Conservation (phyloP, 306 rosid species). For the Cicer pinnatifidum region DNA sequence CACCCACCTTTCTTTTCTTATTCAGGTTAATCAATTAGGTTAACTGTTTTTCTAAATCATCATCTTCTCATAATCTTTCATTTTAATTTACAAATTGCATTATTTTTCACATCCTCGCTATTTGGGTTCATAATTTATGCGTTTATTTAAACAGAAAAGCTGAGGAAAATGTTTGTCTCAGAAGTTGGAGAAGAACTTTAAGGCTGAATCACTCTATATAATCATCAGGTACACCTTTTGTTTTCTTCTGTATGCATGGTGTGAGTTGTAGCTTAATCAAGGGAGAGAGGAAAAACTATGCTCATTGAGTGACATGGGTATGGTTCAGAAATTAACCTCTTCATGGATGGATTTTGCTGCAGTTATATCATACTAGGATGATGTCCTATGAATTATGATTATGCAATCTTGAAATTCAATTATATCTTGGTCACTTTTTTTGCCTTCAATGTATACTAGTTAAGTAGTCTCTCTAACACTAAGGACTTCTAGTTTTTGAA, state of each 20-base stretch:
- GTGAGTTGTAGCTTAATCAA: background rate
- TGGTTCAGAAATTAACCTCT: conserved; percentile 22
- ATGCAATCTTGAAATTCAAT: background rate
- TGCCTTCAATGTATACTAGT: background rate
- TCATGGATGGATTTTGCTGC: background rate
- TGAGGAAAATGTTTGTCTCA: background rate
- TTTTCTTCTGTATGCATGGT: background rate
- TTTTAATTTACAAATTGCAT: too few relatives aligned
- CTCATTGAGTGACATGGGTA: conserved; percentile 20
- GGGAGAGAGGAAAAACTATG: background rate
- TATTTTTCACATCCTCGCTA: conserved; percentile 3
- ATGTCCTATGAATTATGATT: too few relatives aligned
- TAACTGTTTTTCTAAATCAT: background rate
- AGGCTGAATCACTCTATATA: background rate
- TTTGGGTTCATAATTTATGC: conserved; percentile 22
- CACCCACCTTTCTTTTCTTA: conserved; percentile 24
- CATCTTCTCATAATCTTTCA: conserved; percentile 3
- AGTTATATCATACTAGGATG: too few relatives aligned
- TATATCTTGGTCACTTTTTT: conserved; percentile 10
- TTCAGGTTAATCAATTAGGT: conserved; percentile 33
- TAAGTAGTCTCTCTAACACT: background rate
- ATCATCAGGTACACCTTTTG: conserved; percentile 48
- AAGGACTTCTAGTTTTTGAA: conserved; percentile 16
- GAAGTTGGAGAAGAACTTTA: background rate
- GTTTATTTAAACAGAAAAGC: background rate